These are phyloP conservation scores for Seiridium cupressi DNA, from an alignment of 2,329 filamentous ascomycete species.

Conservation along the genomic window DNA sequence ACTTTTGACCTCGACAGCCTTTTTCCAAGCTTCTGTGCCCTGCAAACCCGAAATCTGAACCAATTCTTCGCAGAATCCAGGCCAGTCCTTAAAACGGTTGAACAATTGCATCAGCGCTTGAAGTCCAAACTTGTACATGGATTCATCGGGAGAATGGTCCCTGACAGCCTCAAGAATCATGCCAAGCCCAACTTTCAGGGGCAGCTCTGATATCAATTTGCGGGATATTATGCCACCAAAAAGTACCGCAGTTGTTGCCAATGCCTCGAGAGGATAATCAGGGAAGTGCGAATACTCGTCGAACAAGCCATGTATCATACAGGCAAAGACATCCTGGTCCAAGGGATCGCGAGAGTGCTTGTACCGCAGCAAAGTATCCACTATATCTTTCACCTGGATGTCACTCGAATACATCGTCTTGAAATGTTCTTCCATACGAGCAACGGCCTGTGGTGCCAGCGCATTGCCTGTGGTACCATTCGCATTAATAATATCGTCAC, in stretches of 20 bases:
- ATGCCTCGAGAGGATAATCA: conserved; percentile 92
- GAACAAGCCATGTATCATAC: conserved; percentile 97
- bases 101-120: conserved; percentile 91
- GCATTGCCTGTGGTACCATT: conserved; percentile 82
- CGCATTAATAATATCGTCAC: conserved; percentile 84
- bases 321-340: conserved; percentile 94
- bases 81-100: conserved; percentile 84
- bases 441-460: conserved; percentile 75
- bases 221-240: conserved; percentile 97
- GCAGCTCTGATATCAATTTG: conserved; percentile 84
- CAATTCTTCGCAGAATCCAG: conserved; percentile 86
- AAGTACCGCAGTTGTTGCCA: conserved; percentile 92
- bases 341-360: conserved; percentile 81
- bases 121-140: conserved; percentile 98
- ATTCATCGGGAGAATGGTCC: conserved; percentile 76
- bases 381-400: conserved; percentile 80
- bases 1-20: conserved; percentile 76
- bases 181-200: conserved; percentile 87
- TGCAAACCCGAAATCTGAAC: conserved; percentile 78
- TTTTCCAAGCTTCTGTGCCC: conserved; percentile 79
- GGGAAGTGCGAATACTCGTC: conserved; percentile 96
- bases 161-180: conserved; percentile 98
- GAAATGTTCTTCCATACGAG: conserved; percentile 95
- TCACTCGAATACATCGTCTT: conserved; percentile 97
- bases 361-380: conserved; percentile 80